A percentile compares a stretch with the other conserved stretches of the same genome.
phyloP scores from a whole-genome alignment of 345 rosid species.

The Geranium rotundifolium region DNA sequence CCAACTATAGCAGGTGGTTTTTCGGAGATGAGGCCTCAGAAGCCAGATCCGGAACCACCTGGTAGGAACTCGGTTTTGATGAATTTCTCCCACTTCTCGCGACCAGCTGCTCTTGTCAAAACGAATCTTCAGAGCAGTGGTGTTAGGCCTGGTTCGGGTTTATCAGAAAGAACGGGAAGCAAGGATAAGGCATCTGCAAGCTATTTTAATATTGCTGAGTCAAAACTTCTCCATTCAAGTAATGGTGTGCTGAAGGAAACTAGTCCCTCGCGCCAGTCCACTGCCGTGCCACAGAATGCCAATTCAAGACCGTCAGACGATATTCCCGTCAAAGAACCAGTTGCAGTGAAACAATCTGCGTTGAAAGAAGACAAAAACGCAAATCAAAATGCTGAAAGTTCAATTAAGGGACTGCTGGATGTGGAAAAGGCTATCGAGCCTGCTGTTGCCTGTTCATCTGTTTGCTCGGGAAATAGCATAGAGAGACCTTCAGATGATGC shows the following conservation, averaged over 20 bases:
- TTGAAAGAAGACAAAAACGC: constrained; percentile 15
- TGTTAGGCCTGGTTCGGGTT: neutral
- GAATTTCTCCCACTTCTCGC: constrained; percentile 55
- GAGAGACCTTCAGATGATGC: constrained; percentile 51
- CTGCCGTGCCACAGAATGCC: constrained; percentile 21
- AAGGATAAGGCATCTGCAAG: constrained; percentile 23
- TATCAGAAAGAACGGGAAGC: constrained; percentile 13
- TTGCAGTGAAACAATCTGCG: constrained; percentile 22
- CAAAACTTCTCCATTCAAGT: constrained; percentile 8
- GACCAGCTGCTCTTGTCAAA: constrained; percentile 43
- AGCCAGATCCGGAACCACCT: constrained; percentile 24
- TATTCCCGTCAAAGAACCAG: constrained; percentile 22
- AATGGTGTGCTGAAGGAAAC: constrained; percentile 19
- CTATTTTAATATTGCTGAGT: constrained; percentile 12
- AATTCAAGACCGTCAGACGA: constrained; percentile 25
- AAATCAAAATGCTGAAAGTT: constrained; percentile 19
- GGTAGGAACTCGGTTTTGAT: constrained; percentile 28
- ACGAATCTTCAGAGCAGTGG: constrained; percentile 24
- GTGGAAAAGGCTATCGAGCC: constrained; percentile 42
- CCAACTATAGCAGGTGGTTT: neutral
- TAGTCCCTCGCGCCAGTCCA: constrained; percentile 21
- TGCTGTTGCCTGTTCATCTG: constrained; percentile 55
- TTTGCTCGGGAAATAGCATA: constrained; percentile 57
- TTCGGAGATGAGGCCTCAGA: constrained; percentile 9
- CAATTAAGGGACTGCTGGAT: constrained; percentile 26